A percentile compares a stretch with the other conserved stretches of the same genome.
These are phyloP conservation scores for Kwoniella dejecticola DNA, from an alignment of 768 basidiomycete genomes.

Conservation along the genomic window DNA sequence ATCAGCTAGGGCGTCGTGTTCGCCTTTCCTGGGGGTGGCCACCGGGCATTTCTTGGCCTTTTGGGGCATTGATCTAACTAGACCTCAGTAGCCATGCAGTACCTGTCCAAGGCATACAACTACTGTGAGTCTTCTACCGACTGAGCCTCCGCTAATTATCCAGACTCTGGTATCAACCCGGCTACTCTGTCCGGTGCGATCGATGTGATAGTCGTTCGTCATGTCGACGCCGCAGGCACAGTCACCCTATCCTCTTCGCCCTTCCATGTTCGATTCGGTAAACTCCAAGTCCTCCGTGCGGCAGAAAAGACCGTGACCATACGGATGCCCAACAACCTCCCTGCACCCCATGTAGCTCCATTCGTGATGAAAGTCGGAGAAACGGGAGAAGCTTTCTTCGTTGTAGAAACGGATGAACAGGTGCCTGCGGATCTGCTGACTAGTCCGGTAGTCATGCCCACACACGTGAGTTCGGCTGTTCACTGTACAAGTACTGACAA, in stretches of 20 bases:
- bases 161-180: constrained; percentile 72
- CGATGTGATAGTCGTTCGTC: constrained; percentile 94
- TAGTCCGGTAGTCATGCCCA: constrained; percentile 70
- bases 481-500: too few relatives aligned
- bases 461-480: constrained; percentile 43
- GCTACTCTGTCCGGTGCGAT: constrained; percentile 97
- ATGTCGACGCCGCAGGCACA: constrained; percentile 61
- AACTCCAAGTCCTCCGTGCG: constrained; percentile 91
- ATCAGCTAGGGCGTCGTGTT: too few relatives aligned
- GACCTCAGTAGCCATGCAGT: constrained; percentile 44
- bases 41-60: neutral
- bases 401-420: constrained; percentile 94
- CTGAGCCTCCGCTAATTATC: neutral
- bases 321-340: constrained; percentile 64
- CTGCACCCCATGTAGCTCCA: constrained; percentile 62
- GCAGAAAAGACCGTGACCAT: constrained; percentile 94
- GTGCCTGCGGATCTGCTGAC: constrained; percentile 92
- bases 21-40: too few relatives aligned
- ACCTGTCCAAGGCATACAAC: constrained; percentile 56
- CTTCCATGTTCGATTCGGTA: constrained; percentile 96
- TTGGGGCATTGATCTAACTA: neutral
- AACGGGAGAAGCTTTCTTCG: constrained; percentile 97
- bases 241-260: constrained; percentile 75
- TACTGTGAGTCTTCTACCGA: constrained; percentile 45
- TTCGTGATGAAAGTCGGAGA: constrained; percentile 99